Evolutionary conservation across 768 basidiomycete species (phyloP).

Genomic region (Gautieria morchelliformis): DNA sequence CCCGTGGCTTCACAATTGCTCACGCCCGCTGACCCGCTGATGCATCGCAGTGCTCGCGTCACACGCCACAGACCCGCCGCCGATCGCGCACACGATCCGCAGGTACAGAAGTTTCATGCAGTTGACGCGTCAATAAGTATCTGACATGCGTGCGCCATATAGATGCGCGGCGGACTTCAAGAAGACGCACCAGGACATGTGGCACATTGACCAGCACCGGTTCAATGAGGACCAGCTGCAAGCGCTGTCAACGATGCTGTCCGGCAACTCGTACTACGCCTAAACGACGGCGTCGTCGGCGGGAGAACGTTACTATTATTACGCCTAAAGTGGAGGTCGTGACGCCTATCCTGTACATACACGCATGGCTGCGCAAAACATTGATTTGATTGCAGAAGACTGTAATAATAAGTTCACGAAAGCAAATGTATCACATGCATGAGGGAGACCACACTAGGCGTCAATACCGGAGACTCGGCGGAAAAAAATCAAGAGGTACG

Average conservation of each 20-base stretch:
- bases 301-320: no score
- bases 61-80: conserved; percentile 78
- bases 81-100: conserved; percentile 84
- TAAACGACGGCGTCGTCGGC: conserved; percentile 12
- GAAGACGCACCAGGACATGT: conserved; percentile 74
- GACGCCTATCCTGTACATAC: no score
- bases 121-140: not conserved
- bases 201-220: conserved; percentile 79
- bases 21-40: not conserved
- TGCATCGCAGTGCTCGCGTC: conserved; percentile 51
- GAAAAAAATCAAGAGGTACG: conserved; percentile 2
- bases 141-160: conserved; percentile 6
- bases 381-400: conserved; percentile 2
- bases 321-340: no score
- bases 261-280: conserved; percentile 79
- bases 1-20: no score
- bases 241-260: conserved; percentile 78
- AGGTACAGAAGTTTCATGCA: conserved; percentile 28
- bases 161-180: conserved; percentile 69
- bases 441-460: conserved; percentile 19
- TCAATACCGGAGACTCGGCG: conserved; percentile 35
- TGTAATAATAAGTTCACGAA: conserved; percentile 6
- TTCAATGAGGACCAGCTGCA: conserved; percentile 89
- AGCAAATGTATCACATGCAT: conserved; percentile 43
- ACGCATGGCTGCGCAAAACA: not conserved